Evolutionary conservation across 1,284 basidiomycete species (phyloP).

Genomic region (Microbotryum lychnidis-dioicae): DNA sequence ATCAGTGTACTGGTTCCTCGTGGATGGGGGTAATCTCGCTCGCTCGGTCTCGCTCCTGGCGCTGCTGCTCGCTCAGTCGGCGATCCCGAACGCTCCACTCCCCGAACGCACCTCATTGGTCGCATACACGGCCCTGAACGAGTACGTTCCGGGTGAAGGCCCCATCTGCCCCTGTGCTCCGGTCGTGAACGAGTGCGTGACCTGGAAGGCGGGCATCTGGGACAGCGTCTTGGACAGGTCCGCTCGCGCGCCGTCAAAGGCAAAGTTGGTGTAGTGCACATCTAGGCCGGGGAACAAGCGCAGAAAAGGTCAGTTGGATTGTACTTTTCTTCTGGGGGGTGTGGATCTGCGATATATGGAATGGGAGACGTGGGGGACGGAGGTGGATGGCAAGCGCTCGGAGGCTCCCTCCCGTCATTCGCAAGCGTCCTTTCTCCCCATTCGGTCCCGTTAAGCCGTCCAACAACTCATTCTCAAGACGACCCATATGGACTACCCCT

Average conservation of each 20-base stretch:
- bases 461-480: no score
- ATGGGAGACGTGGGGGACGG: no score
- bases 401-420: no score
- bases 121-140: slow-evolving; percentile 89
- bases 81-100: neutral
- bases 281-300: slow-evolving; percentile 48
- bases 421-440: no score
- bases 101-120: slow-evolving; percentile 58
- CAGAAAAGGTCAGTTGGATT: slow-evolving; percentile 11
- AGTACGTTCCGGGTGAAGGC: slow-evolving; percentile 62
- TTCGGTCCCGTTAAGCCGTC: no score
- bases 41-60: neutral
- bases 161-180: slow-evolving; percentile 50
- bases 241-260: slow-evolving; percentile 93
- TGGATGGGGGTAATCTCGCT: neutral
- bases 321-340: neutral
- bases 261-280: slow-evolving; percentile 85
- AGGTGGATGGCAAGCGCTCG: no score
- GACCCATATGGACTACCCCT: no score
- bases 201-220: slow-evolving; percentile 91
- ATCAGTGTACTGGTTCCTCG: no score
- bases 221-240: slow-evolving; percentile 93
- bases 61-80: neutral
- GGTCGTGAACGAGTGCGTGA: slow-evolving; percentile 88
- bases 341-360: no score